phyloP scores from a whole-genome alignment of 2,329 filamentous ascomycete genomes.

The Spiromastix sp. region DNA sequence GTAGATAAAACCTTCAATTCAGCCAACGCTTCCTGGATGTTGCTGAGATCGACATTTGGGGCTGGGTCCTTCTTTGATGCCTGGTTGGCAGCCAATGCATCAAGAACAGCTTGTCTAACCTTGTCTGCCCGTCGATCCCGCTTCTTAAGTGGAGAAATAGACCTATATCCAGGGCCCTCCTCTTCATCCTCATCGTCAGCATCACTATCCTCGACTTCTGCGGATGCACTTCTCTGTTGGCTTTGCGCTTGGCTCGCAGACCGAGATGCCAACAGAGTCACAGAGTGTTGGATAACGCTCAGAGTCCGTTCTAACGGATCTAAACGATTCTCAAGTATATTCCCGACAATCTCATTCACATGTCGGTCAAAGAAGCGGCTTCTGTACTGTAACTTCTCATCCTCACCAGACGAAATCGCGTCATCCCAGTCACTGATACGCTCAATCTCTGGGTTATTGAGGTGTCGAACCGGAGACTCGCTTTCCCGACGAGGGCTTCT shows the following conservation, averaged over 20 bases:
- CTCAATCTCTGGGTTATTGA: constrained; percentile 51
- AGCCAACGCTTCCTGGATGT: constrained; percentile 29
- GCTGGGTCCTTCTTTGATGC: constrained; percentile 18
- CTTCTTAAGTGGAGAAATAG: constrained; percentile 57
- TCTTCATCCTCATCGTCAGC: constrained; percentile 74
- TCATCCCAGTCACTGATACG: constrained; percentile 88
- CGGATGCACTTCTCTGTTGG: constrained; percentile 44
- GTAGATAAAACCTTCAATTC: constrained; percentile 19
- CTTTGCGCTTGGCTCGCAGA: constrained; percentile 45
- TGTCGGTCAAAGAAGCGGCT: constrained; percentile 85
- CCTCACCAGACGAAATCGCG: constrained; percentile 69
- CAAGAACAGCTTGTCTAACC: constrained; percentile 57
- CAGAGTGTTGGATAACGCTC: constrained; percentile 59
- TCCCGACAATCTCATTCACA: constrained; percentile 76
- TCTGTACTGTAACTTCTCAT: constrained; percentile 69
- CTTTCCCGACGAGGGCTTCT: constrained; percentile 49
- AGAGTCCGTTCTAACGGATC: constrained; percentile 74
- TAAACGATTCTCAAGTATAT: constrained; percentile 63
- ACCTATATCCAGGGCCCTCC: constrained; percentile 48
- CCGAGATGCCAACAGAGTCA: constrained; percentile 48
- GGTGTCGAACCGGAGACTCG: constrained; percentile 48
- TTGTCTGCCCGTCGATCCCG: constrained; percentile 74
- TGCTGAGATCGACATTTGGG: constrained; percentile 24
- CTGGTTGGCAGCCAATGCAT: constrained; percentile 48
- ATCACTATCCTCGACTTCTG: constrained; percentile 58